Evolutionary conservation across 352 stramenopile species (phyloP).

Genomic region (Phytophthora fragariaefolia): DNA sequence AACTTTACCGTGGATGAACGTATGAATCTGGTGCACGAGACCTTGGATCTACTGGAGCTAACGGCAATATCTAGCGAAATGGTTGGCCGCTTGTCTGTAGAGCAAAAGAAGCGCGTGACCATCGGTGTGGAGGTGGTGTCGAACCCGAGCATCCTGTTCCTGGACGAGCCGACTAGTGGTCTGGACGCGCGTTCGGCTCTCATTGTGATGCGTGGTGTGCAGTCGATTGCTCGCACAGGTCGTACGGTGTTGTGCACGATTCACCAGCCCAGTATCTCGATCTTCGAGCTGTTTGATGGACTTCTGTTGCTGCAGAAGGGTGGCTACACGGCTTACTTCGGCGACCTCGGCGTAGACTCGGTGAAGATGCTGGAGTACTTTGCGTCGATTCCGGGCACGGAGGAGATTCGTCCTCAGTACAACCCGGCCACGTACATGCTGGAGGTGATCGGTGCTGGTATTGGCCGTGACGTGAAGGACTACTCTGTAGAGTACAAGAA

Average conservation of each 20-base stretch:
- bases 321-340: slow-evolving; percentile 83
- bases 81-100: slow-evolving; percentile 68
- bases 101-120: slow-evolving; percentile 94
- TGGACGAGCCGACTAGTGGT: slow-evolving; percentile 93
- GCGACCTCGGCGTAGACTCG: slow-evolving; percentile 80
- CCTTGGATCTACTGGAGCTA: slow-evolving; percentile 67
- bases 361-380: slow-evolving; percentile 89
- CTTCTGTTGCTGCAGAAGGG: slow-evolving; percentile 87
- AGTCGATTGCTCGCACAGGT: slow-evolving; percentile 83
- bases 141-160: slow-evolving; percentile 94
- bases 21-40: slow-evolving; percentile 61
- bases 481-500: slow-evolving; percentile 61
- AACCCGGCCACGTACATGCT: slow-evolving; percentile 94
- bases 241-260: slow-evolving; percentile 83
- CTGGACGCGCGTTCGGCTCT: slow-evolving; percentile 87
- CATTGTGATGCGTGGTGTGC: slow-evolving; percentile 88
- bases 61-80: slow-evolving; percentile 50
- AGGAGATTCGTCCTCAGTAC: slow-evolving; percentile 66
- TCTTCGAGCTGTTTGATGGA: slow-evolving; percentile 94
- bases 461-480: slow-evolving; percentile 66
- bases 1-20: slow-evolving; percentile 48
- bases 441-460: slow-evolving; percentile 81
- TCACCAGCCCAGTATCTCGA: slow-evolving; percentile 73
- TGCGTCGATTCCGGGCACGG: slow-evolving; percentile 67
- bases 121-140: slow-evolving; percentile 94